Evolutionary conservation across 2,329 filamentous ascomycete species (phyloP), one percentile per base, ranked within the genome.

Genomic region (Malbranchea cinnamomea): DNA sequence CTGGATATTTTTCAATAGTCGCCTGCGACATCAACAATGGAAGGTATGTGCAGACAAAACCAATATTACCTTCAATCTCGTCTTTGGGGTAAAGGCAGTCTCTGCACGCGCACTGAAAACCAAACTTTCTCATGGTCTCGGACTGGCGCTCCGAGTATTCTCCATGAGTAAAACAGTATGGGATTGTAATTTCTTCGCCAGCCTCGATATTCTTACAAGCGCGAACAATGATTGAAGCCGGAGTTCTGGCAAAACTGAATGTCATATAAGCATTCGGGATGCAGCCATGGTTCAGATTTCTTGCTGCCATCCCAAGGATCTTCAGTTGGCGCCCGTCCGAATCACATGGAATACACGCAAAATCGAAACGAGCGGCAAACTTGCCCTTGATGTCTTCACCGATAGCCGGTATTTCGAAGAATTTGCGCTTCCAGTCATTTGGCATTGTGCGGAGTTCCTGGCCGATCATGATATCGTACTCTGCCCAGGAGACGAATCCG

Each of bases 271-370:
- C 34, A 26, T 48, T 49, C 1, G 47, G 41, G 3, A 39, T 21
- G 19, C 47, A 49, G 3, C 41, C 36, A 33, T 49, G 47, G 13
- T 49, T 48, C 11, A 45, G 24, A 25, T 33, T 40, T 4, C 37
- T 34, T 3, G 39, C 18, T 9, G 14, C 5, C 13, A 23, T 12
- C 5, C n/a, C 20, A 9, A 19, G 14, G 6, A 11, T 18, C 4
- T 26, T 18, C 3, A 15, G n/a, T 12, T 29, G 23, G 8, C 4
- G n/a, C 3, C 12, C 28, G 9, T 14, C 3, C n/a, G 17, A 6
- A 6, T 23, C 27, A 9, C 28, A 27, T 5, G 32, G 32, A 15
- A 39, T 31, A 16, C 29, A 28, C 4, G 23, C 25, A 18, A 16
- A 14, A 3, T 39, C 35, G 16, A 37, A 39, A 26, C 27, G 12